Evolutionary conservation across 768 basidiomycete genomes (phyloP), one percentile per base, ranked within the genome.

Genomic region (Botryobasidium botryosum): DNA sequence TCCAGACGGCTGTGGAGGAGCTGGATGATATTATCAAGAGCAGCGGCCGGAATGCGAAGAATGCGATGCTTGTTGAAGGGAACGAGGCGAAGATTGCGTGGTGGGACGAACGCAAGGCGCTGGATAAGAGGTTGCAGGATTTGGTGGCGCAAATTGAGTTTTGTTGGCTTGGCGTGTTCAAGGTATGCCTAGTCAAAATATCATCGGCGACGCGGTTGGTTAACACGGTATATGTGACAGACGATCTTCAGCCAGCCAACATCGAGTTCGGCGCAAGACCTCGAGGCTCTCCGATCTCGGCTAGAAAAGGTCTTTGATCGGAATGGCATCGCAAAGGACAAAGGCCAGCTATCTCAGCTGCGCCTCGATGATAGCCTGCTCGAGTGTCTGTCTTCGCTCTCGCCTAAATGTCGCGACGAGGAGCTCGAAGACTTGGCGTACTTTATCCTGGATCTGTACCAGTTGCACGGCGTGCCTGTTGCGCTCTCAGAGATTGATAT

Each of bases 161-260:
- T 53, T 88, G 83, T 56, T 97, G 94, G 94, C 68, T 99, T 2
- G 92, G 94, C 1, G 88, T 81, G 18, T 96, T 94, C 72, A 97
- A 96, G 76, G 91, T 90, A 40, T 27, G 67, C 54, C 3, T 1
- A 39, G 12, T 4, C 1, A 15, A 6, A 6, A 28, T 24, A 28
- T 42, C 45, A 4, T 24, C 13, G 23, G 8, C 36, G 20, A 13
- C n/a, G 24, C 6, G 7, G 5, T 27, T n/a, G 29, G 33, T 15
- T 15, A 33, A 33, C 21, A 29, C 18, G n/a, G 27, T 33, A 36
- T 21, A 21, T 5, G 17, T 12, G 3, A 3, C 20, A 81, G 82
- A 77, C 78, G 1, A 77, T 82, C 55, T 63, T 77, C 25, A 73
- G 68, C 46, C 66, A 69, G 18, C 65, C 67, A 2, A 61, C 60